phyloP scores from a whole-genome alignment of 2,329 filamentous ascomycete species.

The Fusarium haematococcum region DNA sequence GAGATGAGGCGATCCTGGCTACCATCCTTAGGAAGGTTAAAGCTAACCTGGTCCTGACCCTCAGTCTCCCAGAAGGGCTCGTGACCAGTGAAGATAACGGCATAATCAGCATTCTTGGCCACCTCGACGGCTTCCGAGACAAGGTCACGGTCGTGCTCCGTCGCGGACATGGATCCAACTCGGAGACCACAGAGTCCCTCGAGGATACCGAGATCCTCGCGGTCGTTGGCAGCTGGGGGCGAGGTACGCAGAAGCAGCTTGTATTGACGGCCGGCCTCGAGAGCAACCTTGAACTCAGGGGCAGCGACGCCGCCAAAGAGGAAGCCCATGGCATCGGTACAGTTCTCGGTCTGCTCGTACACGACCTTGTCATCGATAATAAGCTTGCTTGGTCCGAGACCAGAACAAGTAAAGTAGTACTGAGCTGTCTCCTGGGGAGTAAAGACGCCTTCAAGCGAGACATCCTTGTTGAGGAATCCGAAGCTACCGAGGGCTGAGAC shows the following conservation, averaged over 20 bases:
- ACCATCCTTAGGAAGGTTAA: slow-evolving; percentile 71
- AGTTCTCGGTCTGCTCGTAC: slow-evolving; percentile 48
- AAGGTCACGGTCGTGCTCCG: slow-evolving; percentile 51
- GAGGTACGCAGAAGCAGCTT: slow-evolving; percentile 46
- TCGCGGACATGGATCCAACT: slow-evolving; percentile 48
- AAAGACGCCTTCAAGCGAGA: slow-evolving; percentile 48
- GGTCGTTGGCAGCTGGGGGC: slow-evolving; percentile 41
- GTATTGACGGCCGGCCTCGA: slow-evolving; percentile 47
- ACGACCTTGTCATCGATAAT: slow-evolving; percentile 47
- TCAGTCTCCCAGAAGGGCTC: slow-evolving; percentile 63
- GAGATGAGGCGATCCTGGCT: slow-evolving; percentile 71
- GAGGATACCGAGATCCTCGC: slow-evolving; percentile 47
- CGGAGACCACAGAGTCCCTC: slow-evolving; percentile 48
- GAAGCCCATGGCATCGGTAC: slow-evolving; percentile 50
- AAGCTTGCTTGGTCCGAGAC: slow-evolving; percentile 47
- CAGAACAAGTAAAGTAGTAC: slow-evolving; percentile 49
- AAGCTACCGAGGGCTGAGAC: slow-evolving; percentile 38
- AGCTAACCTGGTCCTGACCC: slow-evolving; percentile 77
- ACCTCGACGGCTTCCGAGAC: slow-evolving; percentile 64
- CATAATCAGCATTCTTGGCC: slow-evolving; percentile 71
- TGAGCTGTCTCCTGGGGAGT: slow-evolving; percentile 45
- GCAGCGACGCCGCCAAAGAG: slow-evolving; percentile 47
- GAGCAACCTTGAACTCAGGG: slow-evolving; percentile 46
- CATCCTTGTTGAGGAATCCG: slow-evolving; percentile 41
- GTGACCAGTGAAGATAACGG: slow-evolving; percentile 66